phyloP scores from a whole-genome alignment of 192 early-diverging fungal species.

The Coemansia guatemalensis region DNA sequence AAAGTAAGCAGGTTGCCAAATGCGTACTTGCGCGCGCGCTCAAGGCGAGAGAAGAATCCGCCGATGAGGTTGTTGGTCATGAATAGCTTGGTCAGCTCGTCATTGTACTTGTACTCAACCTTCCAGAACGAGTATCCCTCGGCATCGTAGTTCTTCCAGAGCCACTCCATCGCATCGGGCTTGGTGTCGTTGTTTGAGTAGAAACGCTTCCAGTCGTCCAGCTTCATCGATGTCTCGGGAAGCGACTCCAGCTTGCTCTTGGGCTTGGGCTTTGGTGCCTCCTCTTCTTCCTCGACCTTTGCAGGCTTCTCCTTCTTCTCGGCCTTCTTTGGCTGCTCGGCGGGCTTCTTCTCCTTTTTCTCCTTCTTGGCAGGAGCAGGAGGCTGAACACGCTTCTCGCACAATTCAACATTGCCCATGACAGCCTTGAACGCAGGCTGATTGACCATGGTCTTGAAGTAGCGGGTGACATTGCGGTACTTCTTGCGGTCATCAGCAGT shows the following conservation, averaged over 20 bases:
- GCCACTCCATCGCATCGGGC: conserved; percentile 85
- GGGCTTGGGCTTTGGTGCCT: conserved; percentile 76
- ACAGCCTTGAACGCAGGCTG: conserved; percentile 85
- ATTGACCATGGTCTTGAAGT: conserved; percentile 84
- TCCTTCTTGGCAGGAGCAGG: conserved; percentile 62
- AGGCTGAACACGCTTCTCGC: conserved; percentile 56
- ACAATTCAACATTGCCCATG: conserved; percentile 68
- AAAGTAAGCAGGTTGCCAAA: conserved; percentile 84
- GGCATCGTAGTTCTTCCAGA: conserved; percentile 89
- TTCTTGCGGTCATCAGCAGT: conserved; percentile 75
- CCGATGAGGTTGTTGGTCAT: conserved; percentile 95
- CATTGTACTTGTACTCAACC: conserved; percentile 95
- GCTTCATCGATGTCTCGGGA: conserved; percentile 75
- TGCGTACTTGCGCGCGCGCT: conserved; percentile 91
- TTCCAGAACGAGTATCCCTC: conserved; percentile 90
- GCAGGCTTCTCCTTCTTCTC: conserved; percentile 51
- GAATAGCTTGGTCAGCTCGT: conserved; percentile 83
- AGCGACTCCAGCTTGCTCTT: conserved; percentile 89
- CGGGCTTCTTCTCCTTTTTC: conserved; percentile 59
- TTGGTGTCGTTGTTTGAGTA: conserved; percentile 96
- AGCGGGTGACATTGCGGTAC: conserved; percentile 88
- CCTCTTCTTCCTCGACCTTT: conserved; percentile 56
- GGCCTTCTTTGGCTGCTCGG: conserved; percentile 56
- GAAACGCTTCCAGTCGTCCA: conserved; percentile 96
- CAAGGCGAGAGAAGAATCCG: conserved; percentile 91